Conservation (phyloP, 1,139 yeast species). For the Meyerozyma carpophila region DNA sequence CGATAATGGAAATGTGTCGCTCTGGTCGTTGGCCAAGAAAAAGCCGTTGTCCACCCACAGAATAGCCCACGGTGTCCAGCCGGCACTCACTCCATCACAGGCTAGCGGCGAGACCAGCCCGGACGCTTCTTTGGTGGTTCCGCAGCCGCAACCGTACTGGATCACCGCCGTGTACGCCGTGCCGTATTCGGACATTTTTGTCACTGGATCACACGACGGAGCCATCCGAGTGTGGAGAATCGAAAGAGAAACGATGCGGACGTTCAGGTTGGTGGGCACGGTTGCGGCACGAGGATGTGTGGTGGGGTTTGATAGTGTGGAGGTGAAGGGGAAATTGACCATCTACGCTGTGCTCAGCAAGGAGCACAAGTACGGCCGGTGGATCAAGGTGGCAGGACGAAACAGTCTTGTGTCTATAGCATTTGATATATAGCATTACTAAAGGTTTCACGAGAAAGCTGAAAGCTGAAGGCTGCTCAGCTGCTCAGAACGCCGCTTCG, state of each 20-base stretch:
- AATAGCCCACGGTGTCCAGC: slow-evolving; percentile 73
- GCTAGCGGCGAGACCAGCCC: slow-evolving; percentile 67
- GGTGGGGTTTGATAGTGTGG: slow-evolving; percentile 63
- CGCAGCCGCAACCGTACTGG: slow-evolving; percentile 75
- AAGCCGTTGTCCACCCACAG: slow-evolving; percentile 71
- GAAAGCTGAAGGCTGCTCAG: too few species aligned
- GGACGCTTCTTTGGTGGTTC: slow-evolving; percentile 41
- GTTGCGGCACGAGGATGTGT: slow-evolving; percentile 66
- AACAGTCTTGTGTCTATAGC: slow-evolving; percentile 37
- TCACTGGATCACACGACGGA: slow-evolving; percentile 89
- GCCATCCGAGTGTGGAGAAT: slow-evolving; percentile 71
- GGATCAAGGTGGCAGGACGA: slow-evolving; percentile 48
- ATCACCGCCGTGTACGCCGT: slow-evolving; percentile 77
- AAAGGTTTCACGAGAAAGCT: too few species aligned
- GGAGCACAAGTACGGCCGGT: slow-evolving; percentile 85
- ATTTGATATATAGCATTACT: slow-evolving; percentile 28
- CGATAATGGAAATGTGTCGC: slow-evolving; percentile 81
- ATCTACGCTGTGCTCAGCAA: slow-evolving; percentile 68
- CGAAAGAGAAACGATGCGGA: slow-evolving; percentile 51
- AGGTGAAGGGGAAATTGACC: slow-evolving; percentile 45
- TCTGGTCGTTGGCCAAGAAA: slow-evolving; percentile 90
- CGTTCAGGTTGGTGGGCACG: slow-evolving; percentile 51
- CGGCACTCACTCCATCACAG: slow-evolving; percentile 36
- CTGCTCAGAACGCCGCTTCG: slow-evolving; percentile 74
- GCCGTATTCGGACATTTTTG: slow-evolving; percentile 84